Percentiles rank a stretch among this genome's conserved stretches.
Conservation (phyloP, 2,329 filamentous ascomycete genomes). For the Neofusicoccum laricinum region DNA sequence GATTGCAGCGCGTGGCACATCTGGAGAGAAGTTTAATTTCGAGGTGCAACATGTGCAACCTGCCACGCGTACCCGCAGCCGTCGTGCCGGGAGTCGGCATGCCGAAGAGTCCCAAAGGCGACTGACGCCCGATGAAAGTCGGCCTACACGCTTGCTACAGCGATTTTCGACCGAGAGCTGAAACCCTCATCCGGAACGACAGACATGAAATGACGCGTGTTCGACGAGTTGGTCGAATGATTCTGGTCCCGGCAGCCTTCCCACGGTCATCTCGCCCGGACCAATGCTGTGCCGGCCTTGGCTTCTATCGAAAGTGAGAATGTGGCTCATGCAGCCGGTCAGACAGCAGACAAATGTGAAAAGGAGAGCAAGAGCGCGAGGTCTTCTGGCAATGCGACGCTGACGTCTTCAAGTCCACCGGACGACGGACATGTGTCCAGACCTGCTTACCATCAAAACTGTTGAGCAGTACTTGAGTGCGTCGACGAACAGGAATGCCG, state of each 20-base stretch:
- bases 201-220: too few species aligned
- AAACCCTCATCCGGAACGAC: too few species aligned
- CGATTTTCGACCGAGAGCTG: too few species aligned
- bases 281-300: background rate
- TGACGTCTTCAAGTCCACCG: background rate
- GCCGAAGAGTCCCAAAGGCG: background rate
- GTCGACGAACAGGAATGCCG: background rate
- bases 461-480: background rate
- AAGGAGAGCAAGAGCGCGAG: background rate
- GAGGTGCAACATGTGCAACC: background rate
- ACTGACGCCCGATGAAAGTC: background rate
- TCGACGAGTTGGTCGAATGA: background rate
- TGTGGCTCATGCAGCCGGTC: conserved; percentile 1
- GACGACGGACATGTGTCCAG: background rate
- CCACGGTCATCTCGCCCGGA: background rate
- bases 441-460: background rate
- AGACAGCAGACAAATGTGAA: background rate
- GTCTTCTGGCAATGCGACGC: background rate
- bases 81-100: background rate
- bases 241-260: background rate
- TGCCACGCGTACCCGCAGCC: background rate
- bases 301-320: background rate
- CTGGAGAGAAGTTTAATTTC: conserved; percentile 1
- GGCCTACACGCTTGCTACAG: background rate
- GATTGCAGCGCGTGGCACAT: too few species aligned